Conservation (phyloP, 23 red algal genomes). For the Gracilariopsis chorda region DNA sequence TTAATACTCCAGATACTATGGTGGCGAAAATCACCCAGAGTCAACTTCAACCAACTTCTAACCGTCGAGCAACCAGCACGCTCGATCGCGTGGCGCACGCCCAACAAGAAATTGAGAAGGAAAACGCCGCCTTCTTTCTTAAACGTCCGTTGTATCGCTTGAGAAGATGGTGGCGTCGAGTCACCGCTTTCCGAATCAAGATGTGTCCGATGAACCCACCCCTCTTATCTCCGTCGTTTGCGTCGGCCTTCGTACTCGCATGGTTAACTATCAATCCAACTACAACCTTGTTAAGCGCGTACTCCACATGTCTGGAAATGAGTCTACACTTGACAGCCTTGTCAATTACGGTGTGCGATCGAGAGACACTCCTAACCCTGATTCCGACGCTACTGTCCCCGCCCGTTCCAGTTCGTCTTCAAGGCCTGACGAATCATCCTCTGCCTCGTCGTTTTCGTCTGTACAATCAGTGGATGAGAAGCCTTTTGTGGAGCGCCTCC, state of each 20-base stretch:
- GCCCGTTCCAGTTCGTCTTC: slow-evolving; percentile 4
- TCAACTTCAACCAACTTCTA: slow-evolving; percentile 30
- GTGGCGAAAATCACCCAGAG: slow-evolving; percentile 42
- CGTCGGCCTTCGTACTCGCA: slow-evolving; percentile 33
- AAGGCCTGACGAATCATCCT: not conserved
- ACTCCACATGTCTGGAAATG: not conserved
- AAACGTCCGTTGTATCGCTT: slow-evolving; percentile 46
- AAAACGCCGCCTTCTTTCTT: slow-evolving; percentile 39
- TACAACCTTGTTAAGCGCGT: not conserved
- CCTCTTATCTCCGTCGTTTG: slow-evolving; percentile 36
- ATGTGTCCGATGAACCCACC: slow-evolving; percentile 5
- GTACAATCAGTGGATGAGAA: slow-evolving; percentile 42
- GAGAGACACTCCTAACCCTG: not conserved
- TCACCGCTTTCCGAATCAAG: not conserved
- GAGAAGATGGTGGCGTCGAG: slow-evolving; percentile 41
- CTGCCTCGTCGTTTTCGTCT: slow-evolving; percentile 14
- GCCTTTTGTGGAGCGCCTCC: slow-evolving; percentile 28
- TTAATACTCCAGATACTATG: slow-evolving; percentile 46
- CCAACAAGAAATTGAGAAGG: slow-evolving; percentile 17
- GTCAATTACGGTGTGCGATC: slow-evolving; percentile 10
- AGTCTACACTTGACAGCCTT: not conserved
- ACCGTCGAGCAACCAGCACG: slow-evolving; percentile 8
- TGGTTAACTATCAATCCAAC: slow-evolving; percentile 31
- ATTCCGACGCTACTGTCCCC: not conserved
- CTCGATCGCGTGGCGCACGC: slow-evolving; percentile 36